A percentile compares a stretch with the other conserved stretches of the same genome.
Conservation (phyloP, 805 yeast genomes). For the Monosporozyma yasuniensis region DNA sequence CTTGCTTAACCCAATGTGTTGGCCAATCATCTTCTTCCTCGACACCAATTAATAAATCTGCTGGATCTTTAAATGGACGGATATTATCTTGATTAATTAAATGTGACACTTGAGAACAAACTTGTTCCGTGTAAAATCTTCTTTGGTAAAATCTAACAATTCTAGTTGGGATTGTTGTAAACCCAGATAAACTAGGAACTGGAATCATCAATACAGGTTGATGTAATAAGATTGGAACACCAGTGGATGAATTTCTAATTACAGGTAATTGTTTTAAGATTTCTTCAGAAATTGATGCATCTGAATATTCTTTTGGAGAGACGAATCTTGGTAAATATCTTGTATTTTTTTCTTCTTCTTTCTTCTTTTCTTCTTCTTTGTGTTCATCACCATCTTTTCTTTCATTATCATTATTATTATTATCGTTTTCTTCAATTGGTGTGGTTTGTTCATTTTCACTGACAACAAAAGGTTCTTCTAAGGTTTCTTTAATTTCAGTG, state of each 20-base stretch:
- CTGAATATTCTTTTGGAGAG: conserved; percentile 45
- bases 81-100: conserved; percentile 39
- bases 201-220: conserved; percentile 75
- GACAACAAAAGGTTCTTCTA: conserved; percentile 2
- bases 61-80: conserved; percentile 41
- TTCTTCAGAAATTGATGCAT: conserved; percentile 52
- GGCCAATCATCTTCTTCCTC: conserved; percentile 88
- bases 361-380: conserved; percentile 6
- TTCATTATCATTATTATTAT: not conserved
- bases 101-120: conserved; percentile 49
- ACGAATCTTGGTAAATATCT: conserved; percentile 57
- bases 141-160: conserved; percentile 70
- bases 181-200: conserved; percentile 72
- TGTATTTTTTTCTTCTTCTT: conserved; percentile 7
- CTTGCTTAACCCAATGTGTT: conserved; percentile 65
- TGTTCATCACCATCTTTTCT: conserved; percentile 8
- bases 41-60: conserved; percentile 33
- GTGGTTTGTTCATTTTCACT: no score
- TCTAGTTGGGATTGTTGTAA: conserved; percentile 64
- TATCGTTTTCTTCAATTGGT: not conserved
- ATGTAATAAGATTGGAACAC: conserved; percentile 51
- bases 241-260: conserved; percentile 23
- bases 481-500: conserved; percentile 1
- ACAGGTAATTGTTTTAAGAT: conserved; percentile 32
- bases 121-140: conserved; percentile 60